Evolutionary conservation across 108 stramenopile species (phyloP).

Genomic region (Skeletonema costatum): DNA sequence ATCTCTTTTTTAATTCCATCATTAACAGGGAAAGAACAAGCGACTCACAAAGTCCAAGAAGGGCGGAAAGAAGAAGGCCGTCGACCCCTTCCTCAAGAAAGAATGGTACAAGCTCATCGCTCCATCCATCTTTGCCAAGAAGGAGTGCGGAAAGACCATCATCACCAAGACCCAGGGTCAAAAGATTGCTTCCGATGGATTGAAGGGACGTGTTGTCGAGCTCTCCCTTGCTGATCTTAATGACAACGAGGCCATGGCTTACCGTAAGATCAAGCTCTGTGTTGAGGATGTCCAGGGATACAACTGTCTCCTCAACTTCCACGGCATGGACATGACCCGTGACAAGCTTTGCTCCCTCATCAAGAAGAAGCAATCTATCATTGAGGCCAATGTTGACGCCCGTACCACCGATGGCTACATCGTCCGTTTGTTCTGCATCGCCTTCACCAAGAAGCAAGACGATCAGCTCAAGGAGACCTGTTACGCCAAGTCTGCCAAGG

Average conservation of each 20-base stretch:
- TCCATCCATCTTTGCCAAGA: slow-evolving; percentile 94
- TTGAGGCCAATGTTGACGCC: slow-evolving; percentile 98
- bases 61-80: slow-evolving; percentile 91
- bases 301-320: slow-evolving; percentile 98
- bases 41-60: slow-evolving; percentile 95
- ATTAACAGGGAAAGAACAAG: slow-evolving; percentile 97
- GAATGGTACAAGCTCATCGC: slow-evolving; percentile 99
- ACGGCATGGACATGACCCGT: slow-evolving; percentile 99
- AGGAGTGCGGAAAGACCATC: slow-evolving; percentile 98
- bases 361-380: slow-evolving; percentile 99
- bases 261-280: slow-evolving; percentile 98
- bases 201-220: slow-evolving; percentile 99
- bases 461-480: slow-evolving; percentile 97
- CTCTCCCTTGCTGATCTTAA: slow-evolving; percentile 97
- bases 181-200: slow-evolving; percentile 97
- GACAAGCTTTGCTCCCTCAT: slow-evolving; percentile 99
- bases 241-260: slow-evolving; percentile 93
- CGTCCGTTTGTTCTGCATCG: slow-evolving; percentile 98
- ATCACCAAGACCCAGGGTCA: slow-evolving; percentile 98
- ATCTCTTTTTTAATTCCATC: not conserved
- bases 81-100: slow-evolving; percentile 98
- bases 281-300: slow-evolving; percentile 99
- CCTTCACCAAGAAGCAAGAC: slow-evolving; percentile 96
- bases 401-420: slow-evolving; percentile 98
- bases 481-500: slow-evolving; percentile 97